Base-by-base conservation (phyloP, 371 early-diverging fungal species). In the Apophysomyces ossiformis region DNA sequence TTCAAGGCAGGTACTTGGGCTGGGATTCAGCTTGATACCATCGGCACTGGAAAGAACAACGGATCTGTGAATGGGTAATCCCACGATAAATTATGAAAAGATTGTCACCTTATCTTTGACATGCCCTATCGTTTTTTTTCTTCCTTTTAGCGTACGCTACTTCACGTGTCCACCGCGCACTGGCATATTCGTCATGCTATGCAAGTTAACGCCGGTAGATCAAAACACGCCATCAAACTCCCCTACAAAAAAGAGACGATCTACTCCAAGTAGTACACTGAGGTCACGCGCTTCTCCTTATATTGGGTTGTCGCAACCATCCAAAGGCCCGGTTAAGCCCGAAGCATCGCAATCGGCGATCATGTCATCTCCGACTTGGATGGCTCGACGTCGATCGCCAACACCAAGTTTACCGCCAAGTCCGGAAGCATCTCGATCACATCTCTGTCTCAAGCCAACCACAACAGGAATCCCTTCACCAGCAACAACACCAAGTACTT, bases 1-100 rank as follows among this genome's bases (percentile, higher is more conserved):
- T 85, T 87, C 64, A 90, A 90, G 69, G 76, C 83, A 11, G 93
- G 93, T 5, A 75, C 83, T 6, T 93, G 93, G 93, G 92, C 90
- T 13, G 93, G 93, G 12, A 81, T 93, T 46, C 90, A 90, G 67
- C 78, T 93, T 1, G 90, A 92, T 57, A 68, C 67, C 15, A 68
- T 66, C 0, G 90, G 89, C 7, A 77, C 84, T 26, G 93, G 93
- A 37, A 93, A 92, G 66, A 92, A 93, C 72, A 86, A 90, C 59
- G 93, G 93, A 13, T 78, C 79, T 5, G 88, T 88, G 21, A 73
- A 74, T 18, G 92, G 90, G 81, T 83, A 78, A 65, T 75, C 65
- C 7, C 44, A 7, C 61, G n/a, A 41, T n/a, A 15, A 41, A 62
- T 4, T 18, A 62, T 47, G n/a, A 45, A 46, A 47, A 47, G 6